phyloP scores from a whole-genome alignment of 352 stramenopile species.

The Phytophthora fragariae region DNA sequence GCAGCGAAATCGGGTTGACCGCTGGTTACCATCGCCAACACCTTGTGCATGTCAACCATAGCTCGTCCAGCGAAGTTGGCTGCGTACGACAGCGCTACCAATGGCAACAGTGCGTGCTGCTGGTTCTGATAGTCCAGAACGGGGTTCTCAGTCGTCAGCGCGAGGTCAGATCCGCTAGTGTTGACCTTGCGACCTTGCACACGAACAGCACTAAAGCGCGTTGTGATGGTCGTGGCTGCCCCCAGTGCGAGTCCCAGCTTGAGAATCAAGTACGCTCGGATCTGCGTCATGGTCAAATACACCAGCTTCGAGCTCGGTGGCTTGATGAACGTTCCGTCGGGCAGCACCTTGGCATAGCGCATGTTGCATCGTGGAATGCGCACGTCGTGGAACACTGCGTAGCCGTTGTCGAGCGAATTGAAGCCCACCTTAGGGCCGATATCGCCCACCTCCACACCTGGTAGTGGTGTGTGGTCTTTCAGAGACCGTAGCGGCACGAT shows the following conservation, averaged over 20 bases:
- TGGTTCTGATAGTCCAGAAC: slow-evolving; percentile 64
- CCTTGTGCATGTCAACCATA: slow-evolving; percentile 25
- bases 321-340: slow-evolving; percentile 59
- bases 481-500: slow-evolving; percentile 25
- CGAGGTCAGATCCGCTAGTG: not conserved
- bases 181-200: slow-evolving; percentile 42
- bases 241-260: slow-evolving; percentile 23
- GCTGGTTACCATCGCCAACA: slow-evolving; percentile 20
- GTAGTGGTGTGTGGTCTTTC: slow-evolving; percentile 22
- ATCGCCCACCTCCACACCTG: slow-evolving; percentile 16
- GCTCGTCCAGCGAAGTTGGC: slow-evolving; percentile 20
- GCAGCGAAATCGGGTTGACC: slow-evolving; percentile 9
- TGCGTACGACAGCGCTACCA: slow-evolving; percentile 39
- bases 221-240: slow-evolving; percentile 48
- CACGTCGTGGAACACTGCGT: slow-evolving; percentile 21
- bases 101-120: slow-evolving; percentile 45
- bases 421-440: slow-evolving; percentile 25
- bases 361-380: slow-evolving; percentile 23
- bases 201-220: slow-evolving; percentile 52
- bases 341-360: slow-evolving; percentile 42
- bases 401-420: slow-evolving; percentile 27
- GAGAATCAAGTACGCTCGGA: slow-evolving; percentile 40
- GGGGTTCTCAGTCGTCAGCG: slow-evolving; percentile 46
- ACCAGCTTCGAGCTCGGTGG: slow-evolving; percentile 65
- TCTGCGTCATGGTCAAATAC: slow-evolving; percentile 59